Base-by-base conservation (phyloP, 2,329 filamentous ascomycete species). In the Aspergillus niger region DNA sequence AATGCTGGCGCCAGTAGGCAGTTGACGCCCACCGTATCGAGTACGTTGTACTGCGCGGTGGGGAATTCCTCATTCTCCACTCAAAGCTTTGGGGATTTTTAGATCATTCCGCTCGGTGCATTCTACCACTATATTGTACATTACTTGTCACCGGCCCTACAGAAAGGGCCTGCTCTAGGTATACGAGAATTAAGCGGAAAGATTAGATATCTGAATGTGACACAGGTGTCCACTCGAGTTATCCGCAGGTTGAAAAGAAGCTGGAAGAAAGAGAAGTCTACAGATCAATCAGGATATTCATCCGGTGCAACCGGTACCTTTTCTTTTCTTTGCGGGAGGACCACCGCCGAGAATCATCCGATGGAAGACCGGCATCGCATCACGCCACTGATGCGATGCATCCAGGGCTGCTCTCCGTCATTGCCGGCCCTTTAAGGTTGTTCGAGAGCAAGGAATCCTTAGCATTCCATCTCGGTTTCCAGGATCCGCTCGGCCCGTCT, bases 351-450 rank as follows among this genome's bases (percentile, higher is more conserved):
- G 26, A 50, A 50, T 50, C 47, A 50, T 32, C 28, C 47, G 47
- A 50, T 50, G 47, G 26, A 50, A 50, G 47, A 20, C 47, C 47
- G 47, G 3, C 24, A 10, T 30, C 47, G n/a, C 47, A 50, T 50
- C 47, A 50, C 47, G 47, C 47, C 47, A 50, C 47, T 50, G 26
- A 50, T 44, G 41, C 41, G 41, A 13, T 44, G 10, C 17, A n/a
- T 24, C 24, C 28, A 50, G 26, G 47, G 47, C 47, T 30, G 4
- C 24, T 22, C 47, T 30, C 47, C 47, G 41, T 44, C 41, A n/a
- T 50, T 50, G 26, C 26, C 47, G 47, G 47, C 24, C 26, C 26
- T 6, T 50, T 50, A 50, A 50, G 47, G 47, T 50, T 50, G 47
- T 11, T 28, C 15, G 30, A 30, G 47, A 50, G 47, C 47, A 50